Evolutionary conservation across 2,329 filamentous ascomycete species (phyloP).

Genomic region (Phialophora tarda): DNA sequence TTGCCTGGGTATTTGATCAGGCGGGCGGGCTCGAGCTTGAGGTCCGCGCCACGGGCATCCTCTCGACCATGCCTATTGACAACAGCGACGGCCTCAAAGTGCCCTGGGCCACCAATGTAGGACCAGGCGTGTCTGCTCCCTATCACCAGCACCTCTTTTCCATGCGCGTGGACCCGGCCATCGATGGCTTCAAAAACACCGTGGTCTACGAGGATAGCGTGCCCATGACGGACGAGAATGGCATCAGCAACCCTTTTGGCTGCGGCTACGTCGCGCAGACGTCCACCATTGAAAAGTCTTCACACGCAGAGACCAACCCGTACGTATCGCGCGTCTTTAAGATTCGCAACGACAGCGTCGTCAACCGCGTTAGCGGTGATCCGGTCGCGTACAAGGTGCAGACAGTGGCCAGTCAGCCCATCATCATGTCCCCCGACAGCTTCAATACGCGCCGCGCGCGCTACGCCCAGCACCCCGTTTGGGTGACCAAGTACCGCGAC

Average conservation of each 20-base stretch:
- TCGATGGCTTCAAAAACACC: too few relatives aligned
- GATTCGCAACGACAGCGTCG: slow-evolving; percentile 60
- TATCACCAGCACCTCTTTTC: too few relatives aligned
- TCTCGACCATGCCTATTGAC: slow-evolving; percentile 51
- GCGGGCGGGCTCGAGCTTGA: slow-evolving; percentile 51
- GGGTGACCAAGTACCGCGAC: slow-evolving; percentile 60
- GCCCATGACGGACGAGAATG: slow-evolving; percentile 32
- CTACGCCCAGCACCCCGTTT: slow-evolving; percentile 62
- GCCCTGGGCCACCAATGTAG: too few relatives aligned
- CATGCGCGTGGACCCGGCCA: too few relatives aligned
- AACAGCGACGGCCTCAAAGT: too few relatives aligned
- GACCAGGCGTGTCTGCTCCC: too few relatives aligned
- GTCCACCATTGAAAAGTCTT: too few relatives aligned
- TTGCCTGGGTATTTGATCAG: slow-evolving; percentile 51
- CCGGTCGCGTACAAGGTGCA: slow-evolving; percentile 63
- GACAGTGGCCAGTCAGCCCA: slow-evolving; percentile 61
- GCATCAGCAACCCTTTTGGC: slow-evolving; percentile 43
- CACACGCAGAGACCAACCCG: too few relatives aligned
- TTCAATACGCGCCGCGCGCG: slow-evolving; percentile 59
- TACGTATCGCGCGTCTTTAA: slow-evolving; percentile 55
- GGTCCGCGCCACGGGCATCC: slow-evolving; percentile 54
- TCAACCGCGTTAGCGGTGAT: slow-evolving; percentile 60
- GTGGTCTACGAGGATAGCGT: slow-evolving; percentile 33
- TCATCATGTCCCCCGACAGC: slow-evolving; percentile 60
- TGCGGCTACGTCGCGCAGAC: too few relatives aligned